Percentiles rank a stretch among this genome's conserved stretches.
phyloP scores from a whole-genome alignment of 2,329 filamentous ascomycete species.

The Pleurostoma richardsiae region DNA sequence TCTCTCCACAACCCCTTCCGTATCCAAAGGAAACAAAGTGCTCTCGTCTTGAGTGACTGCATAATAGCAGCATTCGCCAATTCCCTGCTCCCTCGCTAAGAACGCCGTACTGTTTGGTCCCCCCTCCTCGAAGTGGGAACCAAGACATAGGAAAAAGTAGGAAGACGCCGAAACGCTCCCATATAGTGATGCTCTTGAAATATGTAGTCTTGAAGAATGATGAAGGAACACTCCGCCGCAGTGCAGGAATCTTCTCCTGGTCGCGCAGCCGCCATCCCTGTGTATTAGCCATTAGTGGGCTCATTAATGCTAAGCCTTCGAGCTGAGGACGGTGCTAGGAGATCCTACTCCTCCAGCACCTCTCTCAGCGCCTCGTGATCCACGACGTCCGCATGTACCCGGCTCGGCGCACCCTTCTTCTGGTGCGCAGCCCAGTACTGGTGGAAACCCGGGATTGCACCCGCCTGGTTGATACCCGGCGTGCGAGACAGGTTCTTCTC shows the following conservation, averaged over 20 bases:
- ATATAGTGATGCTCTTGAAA: background rate
- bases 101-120: too few relatives aligned
- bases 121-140: too few relatives aligned
- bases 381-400: slow-evolving; percentile 51
- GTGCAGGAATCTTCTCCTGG: too few relatives aligned
- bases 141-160: background rate
- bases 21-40: too few relatives aligned
- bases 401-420: slow-evolving; percentile 47
- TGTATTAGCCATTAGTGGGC: too few relatives aligned
- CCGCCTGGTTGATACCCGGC: slow-evolving; percentile 74
- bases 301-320: background rate
- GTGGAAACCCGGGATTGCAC: slow-evolving; percentile 67
- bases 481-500: background rate
- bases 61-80: too few relatives aligned
- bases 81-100: too few relatives aligned
- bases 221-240: too few relatives aligned
- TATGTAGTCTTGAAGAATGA: background rate
- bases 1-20: too few relatives aligned
- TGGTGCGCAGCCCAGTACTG: slow-evolving; percentile 46
- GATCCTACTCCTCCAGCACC: slow-evolving; percentile 40
- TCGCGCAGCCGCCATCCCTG: too few relatives aligned
- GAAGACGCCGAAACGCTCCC: background rate
- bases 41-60: too few relatives aligned
- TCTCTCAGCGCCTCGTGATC: slow-evolving; percentile 59
- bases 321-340: background rate